Conservation (phyloP, 2,329 filamentous ascomycete genomes). For the Talaromyces rugulosus region DNA sequence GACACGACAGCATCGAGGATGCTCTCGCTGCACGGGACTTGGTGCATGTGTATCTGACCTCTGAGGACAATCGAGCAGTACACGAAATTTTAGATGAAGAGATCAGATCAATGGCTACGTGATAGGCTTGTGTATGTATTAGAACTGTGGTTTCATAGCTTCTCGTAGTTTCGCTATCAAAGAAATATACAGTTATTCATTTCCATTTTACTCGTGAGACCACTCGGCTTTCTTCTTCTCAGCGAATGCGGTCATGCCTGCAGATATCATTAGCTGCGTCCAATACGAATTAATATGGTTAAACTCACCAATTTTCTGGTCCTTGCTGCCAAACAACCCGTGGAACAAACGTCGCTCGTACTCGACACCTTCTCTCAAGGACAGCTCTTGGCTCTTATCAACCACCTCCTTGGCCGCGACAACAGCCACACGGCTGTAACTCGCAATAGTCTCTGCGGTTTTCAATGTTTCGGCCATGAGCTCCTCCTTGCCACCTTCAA, state of each 20-base stretch:
- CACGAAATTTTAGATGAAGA: not conserved
- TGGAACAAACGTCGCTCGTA: conserved; percentile 94
- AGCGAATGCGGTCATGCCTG: conserved; percentile 82
- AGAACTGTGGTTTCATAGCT: not conserved
- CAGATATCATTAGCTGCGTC: conserved; percentile 3
- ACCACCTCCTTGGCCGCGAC: conserved; percentile 96
- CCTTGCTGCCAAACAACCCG: conserved; percentile 83
- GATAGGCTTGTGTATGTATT: not conserved
- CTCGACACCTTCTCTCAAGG: conserved; percentile 84
- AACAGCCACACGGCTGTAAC: conserved; percentile 80
- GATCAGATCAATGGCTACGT: not conserved
- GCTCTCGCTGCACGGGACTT: conserved; percentile 43
- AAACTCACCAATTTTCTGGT: conserved; percentile 86
- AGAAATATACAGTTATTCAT: not conserved
- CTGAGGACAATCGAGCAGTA: no score
- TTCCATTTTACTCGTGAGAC: conserved; percentile 63
- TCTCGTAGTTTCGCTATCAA: not conserved
- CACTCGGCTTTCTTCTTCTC: conserved; percentile 93
- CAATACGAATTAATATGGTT: not conserved
- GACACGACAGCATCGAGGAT: conserved; percentile 46
- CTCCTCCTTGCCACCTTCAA: conserved; percentile 69
- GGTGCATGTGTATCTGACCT: conserved; percentile 33
- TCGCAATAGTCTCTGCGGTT: conserved; percentile 84
- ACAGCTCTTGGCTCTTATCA: conserved; percentile 94
- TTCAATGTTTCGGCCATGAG: conserved; percentile 75